A percentile compares a stretch with the other conserved stretches of the same genome.
phyloP scores from a whole-genome alignment of 768 basidiomycete genomes.

The Daedaleopsis sinensis region DNA sequence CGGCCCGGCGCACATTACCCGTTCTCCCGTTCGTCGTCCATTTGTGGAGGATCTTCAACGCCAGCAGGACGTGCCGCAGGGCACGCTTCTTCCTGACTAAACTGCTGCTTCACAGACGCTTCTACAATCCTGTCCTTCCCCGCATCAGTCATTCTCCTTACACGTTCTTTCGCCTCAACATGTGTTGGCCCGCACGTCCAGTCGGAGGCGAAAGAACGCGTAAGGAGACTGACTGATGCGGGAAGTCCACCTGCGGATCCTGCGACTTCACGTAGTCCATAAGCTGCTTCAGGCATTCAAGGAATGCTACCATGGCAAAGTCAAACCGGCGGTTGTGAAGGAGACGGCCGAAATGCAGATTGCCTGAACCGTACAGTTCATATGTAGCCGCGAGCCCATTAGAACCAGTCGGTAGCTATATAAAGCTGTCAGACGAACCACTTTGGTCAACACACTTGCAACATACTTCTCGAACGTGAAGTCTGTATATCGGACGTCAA shows the following conservation, averaged over 20 bases:
- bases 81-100: slow-evolving; percentile 94
- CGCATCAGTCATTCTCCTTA: too few relatives aligned
- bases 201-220: background rate
- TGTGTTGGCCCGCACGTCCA: background rate
- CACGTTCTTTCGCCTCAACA: slow-evolving; percentile 64
- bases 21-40: slow-evolving; percentile 83
- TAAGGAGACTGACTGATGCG: slow-evolving; percentile 71
- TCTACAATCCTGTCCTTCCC: slow-evolving; percentile 97
- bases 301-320: slow-evolving; percentile 92
- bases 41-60: slow-evolving; percentile 85
- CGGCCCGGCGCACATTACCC: slow-evolving; percentile 36
- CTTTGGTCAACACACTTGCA: background rate
- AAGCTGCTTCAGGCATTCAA: slow-evolving; percentile 92
- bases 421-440: background rate
- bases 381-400: slow-evolving; percentile 89
- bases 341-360: slow-evolving; percentile 83
- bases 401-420: slow-evolving; percentile 86
- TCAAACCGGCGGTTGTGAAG: slow-evolving; percentile 96
- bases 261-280: slow-evolving; percentile 83
- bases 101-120: slow-evolving; percentile 93
- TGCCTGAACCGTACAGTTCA: slow-evolving; percentile 94
- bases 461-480: slow-evolving; percentile 84
- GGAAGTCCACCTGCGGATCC: slow-evolving; percentile 74
- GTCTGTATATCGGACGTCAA: too few relatives aligned
- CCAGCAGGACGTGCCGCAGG: slow-evolving; percentile 86